Conservation (phyloP, 768 basidiomycete species). For the Pluteus cervinus region DNA sequence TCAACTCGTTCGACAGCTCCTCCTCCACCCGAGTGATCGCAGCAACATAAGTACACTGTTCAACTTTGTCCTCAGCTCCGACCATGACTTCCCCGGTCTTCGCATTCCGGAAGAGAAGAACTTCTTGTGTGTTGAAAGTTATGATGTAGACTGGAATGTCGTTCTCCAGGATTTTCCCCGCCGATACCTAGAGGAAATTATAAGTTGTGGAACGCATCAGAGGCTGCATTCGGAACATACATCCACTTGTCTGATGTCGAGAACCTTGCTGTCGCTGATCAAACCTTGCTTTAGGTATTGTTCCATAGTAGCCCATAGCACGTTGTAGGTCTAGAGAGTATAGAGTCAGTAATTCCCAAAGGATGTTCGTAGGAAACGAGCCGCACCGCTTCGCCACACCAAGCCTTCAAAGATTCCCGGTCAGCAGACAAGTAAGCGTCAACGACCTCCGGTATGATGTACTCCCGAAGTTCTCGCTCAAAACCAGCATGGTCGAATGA, state of each 20-base stretch:
- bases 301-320: conserved; percentile 98
- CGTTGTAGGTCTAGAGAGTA: conserved; percentile 91
- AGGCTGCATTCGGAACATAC: conserved; percentile 38
- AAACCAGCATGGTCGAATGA: conserved; percentile 81
- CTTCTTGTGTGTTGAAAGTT: conserved; percentile 90
- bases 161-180: conserved; percentile 88
- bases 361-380: not conserved
- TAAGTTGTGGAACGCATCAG: not conserved
- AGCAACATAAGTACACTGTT: conserved; percentile 90
- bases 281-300: conserved; percentile 88
- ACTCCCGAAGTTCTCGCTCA: conserved; percentile 87
- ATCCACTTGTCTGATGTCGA: conserved; percentile 97
- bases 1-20: conserved; percentile 87
- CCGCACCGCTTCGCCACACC: conserved; percentile 95
- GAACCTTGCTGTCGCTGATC: conserved; percentile 86
- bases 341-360: not conserved
- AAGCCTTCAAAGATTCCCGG: conserved; percentile 73
- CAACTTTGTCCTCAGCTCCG: conserved; percentile 86
- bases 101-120: conserved; percentile 85
- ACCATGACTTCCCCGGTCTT: conserved; percentile 83
- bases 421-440: conserved; percentile 94
- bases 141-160: conserved; percentile 87
- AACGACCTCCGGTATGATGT: conserved; percentile 96
- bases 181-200: conserved; percentile 49
- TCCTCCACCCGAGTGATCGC: conserved; percentile 85